Base-by-base conservation (phyloP, 257 asterid genomes). In the Salvia miltiorrhiza region DNA sequence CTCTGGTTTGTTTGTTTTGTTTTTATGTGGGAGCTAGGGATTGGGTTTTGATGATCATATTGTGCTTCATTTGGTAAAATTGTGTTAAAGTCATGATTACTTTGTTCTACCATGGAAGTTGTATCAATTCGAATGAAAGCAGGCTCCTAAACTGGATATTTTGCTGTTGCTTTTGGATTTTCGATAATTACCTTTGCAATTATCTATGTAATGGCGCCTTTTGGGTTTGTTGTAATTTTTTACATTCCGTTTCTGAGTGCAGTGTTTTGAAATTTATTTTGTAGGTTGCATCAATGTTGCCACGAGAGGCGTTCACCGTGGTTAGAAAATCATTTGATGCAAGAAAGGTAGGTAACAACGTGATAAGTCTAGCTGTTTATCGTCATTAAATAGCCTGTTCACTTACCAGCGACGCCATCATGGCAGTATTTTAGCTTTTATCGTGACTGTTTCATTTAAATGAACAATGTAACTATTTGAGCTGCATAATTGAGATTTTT, bases 271-370 rank as follows among this genome's bases (percentile, higher is more conserved):
- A 56, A 32, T 65, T 33, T 41, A 5, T 69, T 58, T 77, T 81
- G 78, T 76, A 93, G 99, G 97, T 93, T 62, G 89, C 97, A 74
- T 90, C 99, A 26, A 88, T 90, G 95, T 80, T 93, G 87, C 99
- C 99, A 39, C 72, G 82, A 7, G 97, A 90, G 72, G 96, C 96
- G 9, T 93, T 93, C 78, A 83, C 82, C 13, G 90, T 93, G 65
- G 80, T 89, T 67, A 80, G 99, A 75, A 90, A 93, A 79, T 93
- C 97, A 9, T 93, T 93, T 79, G 99, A 93, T 78, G 99, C 97
- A n/a, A 88, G 99, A 77, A 90, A 88, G 97, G 99, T 93, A 50
- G 70, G 84, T 52, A 21, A 20, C 57, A 23, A 52, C 56, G n/a
- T 26, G 65, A 59, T 13, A 32, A 30, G 13, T 19, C 1, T 21